These are phyloP conservation scores for Solanum medicagineum DNA, from an alignment of 257 asterid genomes.

Conservation along the genomic window DNA sequence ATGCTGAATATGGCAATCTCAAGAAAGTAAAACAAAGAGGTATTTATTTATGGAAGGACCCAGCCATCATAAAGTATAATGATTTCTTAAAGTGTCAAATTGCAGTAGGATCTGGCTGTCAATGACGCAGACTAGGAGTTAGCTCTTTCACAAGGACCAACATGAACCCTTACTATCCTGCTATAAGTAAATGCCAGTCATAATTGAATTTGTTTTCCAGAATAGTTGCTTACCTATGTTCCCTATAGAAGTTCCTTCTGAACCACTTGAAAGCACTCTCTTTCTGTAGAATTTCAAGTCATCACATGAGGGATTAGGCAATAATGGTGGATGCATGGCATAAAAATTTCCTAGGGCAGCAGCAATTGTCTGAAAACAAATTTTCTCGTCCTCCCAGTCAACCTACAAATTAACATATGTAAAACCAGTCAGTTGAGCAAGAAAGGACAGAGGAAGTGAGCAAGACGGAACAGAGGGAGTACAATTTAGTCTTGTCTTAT, in stretches of 20 bases:
- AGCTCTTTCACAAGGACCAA: not conserved
- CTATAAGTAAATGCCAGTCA: not conserved
- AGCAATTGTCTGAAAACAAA: slow-evolving; percentile 84
- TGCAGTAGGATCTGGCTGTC: not conserved
- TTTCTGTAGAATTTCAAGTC: slow-evolving; percentile 65
- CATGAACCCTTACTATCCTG: not conserved
- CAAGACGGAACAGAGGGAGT: not conserved
- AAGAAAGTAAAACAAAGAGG: not conserved
- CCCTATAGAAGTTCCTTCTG: slow-evolving; percentile 2
- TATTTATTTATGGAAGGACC: not conserved
- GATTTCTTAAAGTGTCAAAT: not conserved
- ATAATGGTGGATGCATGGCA: slow-evolving; percentile 84
- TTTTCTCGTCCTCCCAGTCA: slow-evolving; percentile 80
- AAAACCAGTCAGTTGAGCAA: not conserved
- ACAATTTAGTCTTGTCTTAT: not conserved
- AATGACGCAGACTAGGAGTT: not conserved
- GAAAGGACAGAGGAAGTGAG: not conserved
- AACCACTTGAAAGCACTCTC: slow-evolving; percentile 20
- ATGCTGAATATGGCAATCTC: not conserved
- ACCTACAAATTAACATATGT: slow-evolving; percentile 36
- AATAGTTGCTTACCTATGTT: not conserved
- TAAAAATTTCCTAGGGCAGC: slow-evolving; percentile 89
- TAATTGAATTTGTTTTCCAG: not conserved
- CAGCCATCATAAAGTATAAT: not conserved
- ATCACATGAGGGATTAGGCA: slow-evolving; percentile 87